Base-by-base conservation (phyloP, 2,329 filamentous ascomycete species). In the Aspergillus vadensis region DNA sequence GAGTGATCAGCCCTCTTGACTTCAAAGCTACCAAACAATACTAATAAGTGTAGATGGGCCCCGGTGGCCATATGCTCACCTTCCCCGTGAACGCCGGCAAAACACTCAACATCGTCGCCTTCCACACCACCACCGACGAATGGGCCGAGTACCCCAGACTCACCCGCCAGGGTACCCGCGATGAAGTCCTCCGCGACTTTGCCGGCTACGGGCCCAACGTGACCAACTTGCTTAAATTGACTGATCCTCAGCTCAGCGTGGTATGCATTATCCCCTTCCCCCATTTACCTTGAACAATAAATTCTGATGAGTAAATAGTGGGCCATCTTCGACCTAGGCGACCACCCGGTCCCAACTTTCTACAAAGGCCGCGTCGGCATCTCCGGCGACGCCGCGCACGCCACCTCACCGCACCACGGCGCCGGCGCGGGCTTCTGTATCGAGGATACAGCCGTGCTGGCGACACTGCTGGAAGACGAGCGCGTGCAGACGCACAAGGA, bases 51-150 rank as follows among this genome's bases (percentile, higher is more conserved):
- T 23, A 69, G 60, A 65, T 78, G 49, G 81, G 80, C 2, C 76
- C 77, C 4, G 68, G 73, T 21, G 78, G 77, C 5, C 81, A 83
- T 65, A 66, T 83, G 15, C 71, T 83, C 23, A 80, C 79, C 0
- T 83, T 82, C 62, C 81, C 82, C 0, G 80, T 84, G 52, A 77
- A 80, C 12, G 74, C 78, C 21, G 80, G 80, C 9, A 76, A 74
- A 17, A 76, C 77, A 0, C 79, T 84, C 69, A 85, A 85, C 57
- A 67, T 79, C 30, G 80, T 79, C 9, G 79, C 77, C 2, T 80
- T 80, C 65, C 65, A 67, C 19, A 68, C 70, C 4, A 68, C 74
- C 39, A 38, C 50, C 4, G 70, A 75, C 43, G 68, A 58, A 4
- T 68, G 67, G 66, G 55, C 61, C 17, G 63, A 68, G 3, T 66